Evolutionary conservation across 2,329 filamentous ascomycete species (phyloP).

Genomic region (Eurotiales sp.): DNA sequence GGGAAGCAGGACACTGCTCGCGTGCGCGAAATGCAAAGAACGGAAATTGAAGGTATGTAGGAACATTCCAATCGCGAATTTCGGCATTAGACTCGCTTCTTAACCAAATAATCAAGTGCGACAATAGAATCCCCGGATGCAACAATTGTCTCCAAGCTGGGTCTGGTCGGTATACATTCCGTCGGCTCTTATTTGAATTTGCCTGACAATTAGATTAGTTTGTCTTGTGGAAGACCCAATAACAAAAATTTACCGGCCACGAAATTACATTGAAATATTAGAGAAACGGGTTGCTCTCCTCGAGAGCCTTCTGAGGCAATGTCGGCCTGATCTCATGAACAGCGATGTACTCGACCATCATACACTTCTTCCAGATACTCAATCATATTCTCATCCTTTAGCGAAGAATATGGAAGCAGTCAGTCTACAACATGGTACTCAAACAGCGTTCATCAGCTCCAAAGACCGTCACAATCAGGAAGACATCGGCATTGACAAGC

Average conservation of each 20-base stretch:
- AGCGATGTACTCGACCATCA: not conserved
- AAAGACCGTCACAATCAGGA: not conserved
- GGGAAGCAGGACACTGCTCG: not conserved
- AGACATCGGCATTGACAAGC: not conserved
- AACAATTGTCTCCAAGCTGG: constrained; percentile 5
- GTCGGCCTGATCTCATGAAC: constrained; percentile 16
- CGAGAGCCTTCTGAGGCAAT: constrained; percentile 17
- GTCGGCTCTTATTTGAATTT: not conserved
- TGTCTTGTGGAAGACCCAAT: constrained; percentile 23
- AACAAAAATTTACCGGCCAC: constrained; percentile 24
- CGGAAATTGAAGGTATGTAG: constrained; percentile 11
- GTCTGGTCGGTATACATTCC: not conserved
- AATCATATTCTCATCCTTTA: not conserved
- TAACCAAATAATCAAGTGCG: not conserved
- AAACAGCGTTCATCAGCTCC: not conserved
- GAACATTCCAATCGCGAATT: not conserved
- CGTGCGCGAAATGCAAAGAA: constrained; percentile 9
- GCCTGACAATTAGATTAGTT: not conserved
- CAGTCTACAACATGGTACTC: not conserved
- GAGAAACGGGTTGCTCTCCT: constrained; percentile 25
- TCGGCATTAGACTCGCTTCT: not conserved
- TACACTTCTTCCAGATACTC: not conserved
- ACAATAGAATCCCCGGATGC: not conserved
- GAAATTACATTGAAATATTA: constrained; percentile 28
- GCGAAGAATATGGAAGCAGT: not conserved